Evolutionary conservation across 495 filamentous ascomycete genomes (phyloP), one percentile per base, ranked within the genome.

Genomic region (Hypoxylon perforatum): DNA sequence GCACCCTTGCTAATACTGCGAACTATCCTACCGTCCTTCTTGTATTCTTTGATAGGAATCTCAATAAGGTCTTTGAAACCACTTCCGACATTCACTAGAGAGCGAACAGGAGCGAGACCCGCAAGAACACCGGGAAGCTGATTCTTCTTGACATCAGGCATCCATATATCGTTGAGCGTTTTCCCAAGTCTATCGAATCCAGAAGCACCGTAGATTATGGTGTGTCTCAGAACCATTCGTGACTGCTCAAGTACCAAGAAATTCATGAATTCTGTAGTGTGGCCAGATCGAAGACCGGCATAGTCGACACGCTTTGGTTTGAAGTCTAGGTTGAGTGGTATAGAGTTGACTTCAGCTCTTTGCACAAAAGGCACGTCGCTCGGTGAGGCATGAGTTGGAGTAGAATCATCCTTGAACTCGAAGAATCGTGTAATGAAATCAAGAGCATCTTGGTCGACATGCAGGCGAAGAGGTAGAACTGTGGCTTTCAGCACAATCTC

Each of bases 211-310:
- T 97, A 97, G 21, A 97, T 86, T 59, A 98, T 97, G 35, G 90
- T 89, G 72, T 93, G 96, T 11, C 90, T 86, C 44, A 99, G 83
- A 0, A 92, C 86, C 85, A 99, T 90, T 59, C 95, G 88, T 1
- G 94, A 86, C 54, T 91, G 87, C 60, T 99, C 94, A 11, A 99
- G 86, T 41, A 95, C 91, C 66, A 97, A 85, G 75, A 99, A 96
- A 77, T 99, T 98, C 96, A 98, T 98, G 73, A 99, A 95, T 75
- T 99, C 96, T 0, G 92, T 96, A 1, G 96, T 99, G 60, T 92
- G 93, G n/a, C 96, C 96, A 4, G 96, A 97, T n/a, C 93, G 89
- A 6, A 99, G 85, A 9, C 94, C 92, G 0, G 88, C 90, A 71
- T 98, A 99, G 77, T 99, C 93, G 21, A 99, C 91, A 11, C 92